These are phyloP conservation scores for Entophlyctis luteolus DNA, from an alignment of 192 early-diverging fungal species.

Conservation along the genomic window DNA sequence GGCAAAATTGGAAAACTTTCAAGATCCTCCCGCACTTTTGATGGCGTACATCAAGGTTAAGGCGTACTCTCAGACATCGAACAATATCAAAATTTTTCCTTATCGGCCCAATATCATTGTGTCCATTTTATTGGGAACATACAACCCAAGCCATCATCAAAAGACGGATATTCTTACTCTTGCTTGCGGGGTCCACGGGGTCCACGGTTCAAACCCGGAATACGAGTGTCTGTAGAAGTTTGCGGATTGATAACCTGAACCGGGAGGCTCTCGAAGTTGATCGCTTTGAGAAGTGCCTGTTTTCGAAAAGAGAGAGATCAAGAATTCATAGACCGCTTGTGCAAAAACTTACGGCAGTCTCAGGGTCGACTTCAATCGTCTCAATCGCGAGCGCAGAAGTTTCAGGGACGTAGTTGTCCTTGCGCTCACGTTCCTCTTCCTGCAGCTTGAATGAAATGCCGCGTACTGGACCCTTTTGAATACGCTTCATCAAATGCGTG, in stretches of 20 bases:
- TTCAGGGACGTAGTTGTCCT: conserved; percentile 99
- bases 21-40: too few species aligned
- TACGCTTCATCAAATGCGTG: conserved; percentile 99
- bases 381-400: conserved; percentile 90
- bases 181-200: conserved; percentile 14
- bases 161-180: too few species aligned
- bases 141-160: too few species aligned
- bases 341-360: conserved; percentile 68
- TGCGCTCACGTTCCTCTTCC: conserved; percentile 99
- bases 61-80: too few species aligned
- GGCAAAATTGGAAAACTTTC: too few species aligned
- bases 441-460: conserved; percentile 99
- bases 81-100: too few species aligned
- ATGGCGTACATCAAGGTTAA: too few species aligned
- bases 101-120: too few species aligned
- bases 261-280: conserved; percentile 90
- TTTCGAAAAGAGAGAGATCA: background rate
- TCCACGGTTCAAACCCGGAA: conserved; percentile 34
- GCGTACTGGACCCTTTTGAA: conserved; percentile 95
- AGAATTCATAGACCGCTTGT: background rate
- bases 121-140: too few species aligned
- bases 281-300: conserved; percentile 87
- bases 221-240: conserved; percentile 29
- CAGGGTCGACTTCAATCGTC: conserved; percentile 89
- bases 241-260: conserved; percentile 61